Conservation (phyloP, 1,284 basidiomycete genomes). For the Clitocybe nebularis region DNA sequence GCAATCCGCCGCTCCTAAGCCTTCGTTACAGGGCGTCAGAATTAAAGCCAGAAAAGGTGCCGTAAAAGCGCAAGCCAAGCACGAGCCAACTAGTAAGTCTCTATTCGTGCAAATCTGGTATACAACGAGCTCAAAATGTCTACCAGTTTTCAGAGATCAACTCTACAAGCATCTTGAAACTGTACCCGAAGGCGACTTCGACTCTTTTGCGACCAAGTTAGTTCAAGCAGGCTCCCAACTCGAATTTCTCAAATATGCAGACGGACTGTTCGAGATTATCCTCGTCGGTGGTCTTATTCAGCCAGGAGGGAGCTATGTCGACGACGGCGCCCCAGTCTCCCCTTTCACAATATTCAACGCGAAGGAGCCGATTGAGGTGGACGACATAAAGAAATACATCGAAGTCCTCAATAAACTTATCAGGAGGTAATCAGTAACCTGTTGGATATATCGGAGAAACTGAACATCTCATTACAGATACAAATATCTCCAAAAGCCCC, state of each 20-base stretch:
- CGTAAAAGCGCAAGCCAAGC: slow-evolving; percentile 84
- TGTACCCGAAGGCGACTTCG: slow-evolving; percentile 79
- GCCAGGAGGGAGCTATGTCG: slow-evolving; percentile 89
- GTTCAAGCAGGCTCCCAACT: slow-evolving; percentile 88
- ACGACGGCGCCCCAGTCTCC: slow-evolving; percentile 77
- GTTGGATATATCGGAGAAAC: slow-evolving; percentile 10
- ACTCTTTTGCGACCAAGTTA: slow-evolving; percentile 80
- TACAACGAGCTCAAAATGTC: slow-evolving; percentile 12
- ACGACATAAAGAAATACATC: slow-evolving; percentile 88
- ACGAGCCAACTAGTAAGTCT: slow-evolving; percentile 71
- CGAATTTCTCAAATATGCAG: slow-evolving; percentile 94
- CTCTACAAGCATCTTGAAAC: slow-evolving; percentile 92
- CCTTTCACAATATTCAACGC: slow-evolving; percentile 85
- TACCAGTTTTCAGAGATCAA: slow-evolving; percentile 88
- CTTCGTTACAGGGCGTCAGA: slow-evolving; percentile 83
- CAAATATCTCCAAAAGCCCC: slow-evolving; percentile 96
- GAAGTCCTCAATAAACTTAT: slow-evolving; percentile 95
- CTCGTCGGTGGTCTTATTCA: slow-evolving; percentile 93
- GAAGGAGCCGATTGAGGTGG: slow-evolving; percentile 71
- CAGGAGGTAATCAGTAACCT: slow-evolving; percentile 59
- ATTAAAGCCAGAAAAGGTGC: slow-evolving; percentile 87
- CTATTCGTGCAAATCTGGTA: slow-evolving; percentile 4
- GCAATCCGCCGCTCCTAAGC: slow-evolving; percentile 75
- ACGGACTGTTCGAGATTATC: slow-evolving; percentile 92
- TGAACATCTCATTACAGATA: slow-evolving; percentile 52